Evolutionary conservation across 345 rosid species (phyloP), one percentile per base, ranked within the genome.

Genomic region (Tarenaya hassleriana): DNA sequence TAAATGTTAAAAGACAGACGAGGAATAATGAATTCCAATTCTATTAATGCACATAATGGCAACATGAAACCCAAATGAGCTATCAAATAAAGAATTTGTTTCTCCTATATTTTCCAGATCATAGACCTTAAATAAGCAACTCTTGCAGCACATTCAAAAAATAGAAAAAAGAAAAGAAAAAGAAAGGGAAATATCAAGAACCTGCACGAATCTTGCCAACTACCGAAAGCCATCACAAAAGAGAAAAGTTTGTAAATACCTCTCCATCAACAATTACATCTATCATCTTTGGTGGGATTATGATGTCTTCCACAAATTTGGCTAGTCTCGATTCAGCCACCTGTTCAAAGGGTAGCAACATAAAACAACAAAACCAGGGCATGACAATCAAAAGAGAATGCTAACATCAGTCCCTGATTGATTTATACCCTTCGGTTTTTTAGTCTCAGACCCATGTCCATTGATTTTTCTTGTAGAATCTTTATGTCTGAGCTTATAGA

Each of bases 401-500:
- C 27, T 24, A 59, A 33, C 17, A 33, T 8, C 18, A 34, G 29
- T 60, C 52, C n/a, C n/a, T n/a, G n/a, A n/a, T n/a, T n/a, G n/a
- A n/a, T n/a, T n/a, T n/a, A n/a, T 77, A 92, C 98, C 94, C 91
- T 92, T 69, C 98, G 95, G 64, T 92, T 92, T 73, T 85, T 92
- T 70, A 92, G 72, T 79, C 81, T 85, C 69, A 92, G 75, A 59
- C 98, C 96, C 97, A 92, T 92, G 74, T 92, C 98, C 98, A 92
- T 92, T 31, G 97, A 92, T 67, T 88, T 88, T 76, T 92, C 98
- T 65, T 92, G 97, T 50, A 92, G 97, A 69, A 88, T 73, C 60
- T 88, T 92, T 33, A 92, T 92, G 80, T 92, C 97, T 34, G 95
- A 88, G 70, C 98, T 85, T 66, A 92, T 92, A 52, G 97, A 88